Percentiles rank a stretch among this genome's conserved stretches.
These are phyloP conservation scores for Noccaea bulbosa DNA, from an alignment of 345 rosid species.

Conservation along the genomic window DNA sequence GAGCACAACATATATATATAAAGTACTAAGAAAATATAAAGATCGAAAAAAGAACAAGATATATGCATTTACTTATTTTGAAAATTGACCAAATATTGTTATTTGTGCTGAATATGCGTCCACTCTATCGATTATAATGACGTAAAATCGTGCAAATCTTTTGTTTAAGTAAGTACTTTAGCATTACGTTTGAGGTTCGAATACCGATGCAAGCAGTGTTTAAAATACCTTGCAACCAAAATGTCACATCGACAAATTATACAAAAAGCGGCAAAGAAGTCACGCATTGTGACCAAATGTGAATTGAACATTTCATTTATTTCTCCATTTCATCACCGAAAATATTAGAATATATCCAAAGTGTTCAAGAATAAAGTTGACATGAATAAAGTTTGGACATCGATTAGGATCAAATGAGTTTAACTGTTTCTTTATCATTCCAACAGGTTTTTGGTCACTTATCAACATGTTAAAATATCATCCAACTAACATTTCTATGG, in stretches of 20 bases:
- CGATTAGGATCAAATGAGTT: no score
- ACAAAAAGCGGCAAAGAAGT: constrained; percentile 13
- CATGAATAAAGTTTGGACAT: no score
- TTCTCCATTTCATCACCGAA: constrained; percentile 13
- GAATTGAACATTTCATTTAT: background rate
- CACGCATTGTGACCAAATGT: constrained; percentile 16
- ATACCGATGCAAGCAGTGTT: constrained; percentile 5
- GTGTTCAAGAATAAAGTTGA: no score
- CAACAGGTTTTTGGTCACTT: no score
- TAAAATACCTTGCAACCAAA: background rate
- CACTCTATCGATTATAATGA: constrained; percentile 16
- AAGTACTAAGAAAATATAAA: background rate
- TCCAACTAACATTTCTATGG: no score
- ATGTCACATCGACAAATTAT: constrained; percentile 18
- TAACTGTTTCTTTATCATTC: no score
- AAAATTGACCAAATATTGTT: background rate
- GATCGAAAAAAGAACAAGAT: background rate
- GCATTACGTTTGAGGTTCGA: background rate
- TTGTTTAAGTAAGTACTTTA: constrained; percentile 4
- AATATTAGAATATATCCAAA: no score
- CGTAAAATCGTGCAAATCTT: constrained; percentile 12
- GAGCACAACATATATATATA: background rate
- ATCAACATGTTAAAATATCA: no score
- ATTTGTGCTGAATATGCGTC: constrained; percentile 7
- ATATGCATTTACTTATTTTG: background rate